phyloP scores from a whole-genome alignment of 192 early-diverging fungal genomes.

The Chytriomyces sp. region DNA sequence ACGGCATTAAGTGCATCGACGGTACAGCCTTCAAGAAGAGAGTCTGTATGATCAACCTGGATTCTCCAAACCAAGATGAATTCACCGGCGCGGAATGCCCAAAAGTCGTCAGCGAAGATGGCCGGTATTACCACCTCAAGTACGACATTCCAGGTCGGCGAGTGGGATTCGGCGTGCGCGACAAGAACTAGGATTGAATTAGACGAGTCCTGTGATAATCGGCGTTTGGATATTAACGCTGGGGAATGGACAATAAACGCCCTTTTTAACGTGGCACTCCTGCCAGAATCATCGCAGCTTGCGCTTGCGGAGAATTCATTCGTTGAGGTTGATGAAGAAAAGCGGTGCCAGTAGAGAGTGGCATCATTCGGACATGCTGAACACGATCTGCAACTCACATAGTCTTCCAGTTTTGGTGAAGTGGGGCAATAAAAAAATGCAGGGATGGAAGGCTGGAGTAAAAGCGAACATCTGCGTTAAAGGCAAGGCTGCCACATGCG shows the following conservation, averaged over 20 bases:
- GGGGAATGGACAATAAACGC: no score
- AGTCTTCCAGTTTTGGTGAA: no score
- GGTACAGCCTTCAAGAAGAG: constrained; percentile 44
- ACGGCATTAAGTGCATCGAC: constrained; percentile 49
- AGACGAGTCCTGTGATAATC: no score
- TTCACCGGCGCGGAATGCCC: neutral
- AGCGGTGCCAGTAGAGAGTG: no score
- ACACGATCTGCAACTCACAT: no score
- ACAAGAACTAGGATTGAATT: neutral
- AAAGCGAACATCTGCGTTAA: constrained; percentile 83
- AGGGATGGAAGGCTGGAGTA: constrained; percentile 72
- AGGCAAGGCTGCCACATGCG: constrained; percentile 60
- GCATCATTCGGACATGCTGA: no score
- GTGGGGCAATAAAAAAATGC: constrained; percentile 45
- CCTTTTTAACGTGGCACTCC: no score
- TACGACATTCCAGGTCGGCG: neutral
- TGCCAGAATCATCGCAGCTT: no score
- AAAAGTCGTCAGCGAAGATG: neutral
- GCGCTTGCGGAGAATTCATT: no score
- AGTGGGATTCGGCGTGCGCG: constrained; percentile 10
- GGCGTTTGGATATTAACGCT: no score
- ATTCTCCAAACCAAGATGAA: neutral
- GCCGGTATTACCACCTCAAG: constrained; percentile 2
- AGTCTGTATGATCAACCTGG: constrained; percentile 17
- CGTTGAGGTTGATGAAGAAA: no score